Base-by-base conservation (phyloP, 2,329 filamentous ascomycete genomes). In the Nemania bipapillata region DNA sequence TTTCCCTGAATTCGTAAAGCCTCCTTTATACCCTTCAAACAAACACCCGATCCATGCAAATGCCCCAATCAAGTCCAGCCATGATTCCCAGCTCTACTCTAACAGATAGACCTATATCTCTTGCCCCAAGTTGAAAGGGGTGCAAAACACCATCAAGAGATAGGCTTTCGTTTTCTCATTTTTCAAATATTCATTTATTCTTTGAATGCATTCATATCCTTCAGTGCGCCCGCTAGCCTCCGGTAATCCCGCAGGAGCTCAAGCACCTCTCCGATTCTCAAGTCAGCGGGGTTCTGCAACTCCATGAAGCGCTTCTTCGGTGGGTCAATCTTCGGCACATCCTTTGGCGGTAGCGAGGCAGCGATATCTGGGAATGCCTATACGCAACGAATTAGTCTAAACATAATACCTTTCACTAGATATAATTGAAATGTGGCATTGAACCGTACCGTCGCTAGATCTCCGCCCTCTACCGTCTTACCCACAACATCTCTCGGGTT, bases 241-340 rank as follows among this genome's bases (percentile, higher is more conserved):
- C 92, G 87, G 75, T 95, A 95, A 78, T 95, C 92, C 63, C 88
- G 85, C 24, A 95, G 80, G 56, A 95, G 81, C 64, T 91, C 87
- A 26, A 91, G 80, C 20, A 95, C 89, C 74, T 95, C 92, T n/a
- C 89, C 87, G 28, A 95, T 82, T 63, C 85, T 89, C 30, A 95
- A 82, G 54, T 95, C 92, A 0, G 86, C 86, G 0, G 90, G 89
- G 76, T 90, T 90, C 74, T 91, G 85, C 64, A 91, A 79, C 73
- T 93, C 90, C 82, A 94, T 86, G 78, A 94, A 94, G 58, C 89
- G 87, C 78, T 89, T 87, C 71, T 90, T 89, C 0, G 92, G 91
- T 28, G 91, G 91, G 6, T 87, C 83, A 37, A 91, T 83, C 77
- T 87, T 89, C 15, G 83, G 82, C 1, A 77, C 74, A 61, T 86